phyloP scores from a whole-genome alignment of 148 eudicot species.

The Amaranthus palmeri region DNA sequence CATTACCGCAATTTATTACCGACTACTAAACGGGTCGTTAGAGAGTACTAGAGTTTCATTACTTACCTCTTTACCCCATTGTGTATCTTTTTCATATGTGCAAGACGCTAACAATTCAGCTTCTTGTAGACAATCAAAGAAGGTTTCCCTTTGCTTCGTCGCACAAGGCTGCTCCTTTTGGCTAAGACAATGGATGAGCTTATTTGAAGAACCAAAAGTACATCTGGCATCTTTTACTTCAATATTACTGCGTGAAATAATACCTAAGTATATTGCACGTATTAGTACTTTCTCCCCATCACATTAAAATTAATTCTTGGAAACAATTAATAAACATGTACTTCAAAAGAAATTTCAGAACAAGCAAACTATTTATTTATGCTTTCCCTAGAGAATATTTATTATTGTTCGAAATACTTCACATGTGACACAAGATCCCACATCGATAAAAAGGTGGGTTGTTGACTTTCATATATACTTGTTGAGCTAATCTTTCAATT shows the following conservation, averaged over 20 bases:
- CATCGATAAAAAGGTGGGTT: too few relatives aligned
- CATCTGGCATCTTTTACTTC: slow-evolving; percentile 24
- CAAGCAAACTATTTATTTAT: background rate
- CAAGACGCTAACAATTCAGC: slow-evolving; percentile 42
- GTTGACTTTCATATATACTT: too few relatives aligned
- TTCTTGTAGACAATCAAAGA: slow-evolving; percentile 22
- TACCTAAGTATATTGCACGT: too few relatives aligned
- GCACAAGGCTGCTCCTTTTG: background rate
- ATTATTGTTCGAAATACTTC: too few relatives aligned
- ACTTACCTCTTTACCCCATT: slow-evolving; percentile 77
- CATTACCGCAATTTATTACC: too few relatives aligned
- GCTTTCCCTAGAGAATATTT: too few relatives aligned
- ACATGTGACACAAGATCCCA: too few relatives aligned
- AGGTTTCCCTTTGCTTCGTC: background rate
- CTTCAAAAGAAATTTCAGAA: too few relatives aligned
- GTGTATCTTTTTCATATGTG: slow-evolving; percentile 41
- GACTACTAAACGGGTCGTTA: too few relatives aligned
- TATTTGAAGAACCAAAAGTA: slow-evolving; percentile 38
- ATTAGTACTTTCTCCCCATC: too few relatives aligned
- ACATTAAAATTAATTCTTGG: background rate
- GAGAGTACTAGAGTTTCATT: too few relatives aligned
- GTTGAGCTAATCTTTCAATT: too few relatives aligned
- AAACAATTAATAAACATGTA: background rate
- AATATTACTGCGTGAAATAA: slow-evolving; percentile 16
- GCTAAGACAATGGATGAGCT: slow-evolving; percentile 29